Evolutionary conservation across 192 early-diverging fungal species (phyloP), one percentile per base, ranked within the genome.

Genomic region (Coemansia sp.): DNA sequence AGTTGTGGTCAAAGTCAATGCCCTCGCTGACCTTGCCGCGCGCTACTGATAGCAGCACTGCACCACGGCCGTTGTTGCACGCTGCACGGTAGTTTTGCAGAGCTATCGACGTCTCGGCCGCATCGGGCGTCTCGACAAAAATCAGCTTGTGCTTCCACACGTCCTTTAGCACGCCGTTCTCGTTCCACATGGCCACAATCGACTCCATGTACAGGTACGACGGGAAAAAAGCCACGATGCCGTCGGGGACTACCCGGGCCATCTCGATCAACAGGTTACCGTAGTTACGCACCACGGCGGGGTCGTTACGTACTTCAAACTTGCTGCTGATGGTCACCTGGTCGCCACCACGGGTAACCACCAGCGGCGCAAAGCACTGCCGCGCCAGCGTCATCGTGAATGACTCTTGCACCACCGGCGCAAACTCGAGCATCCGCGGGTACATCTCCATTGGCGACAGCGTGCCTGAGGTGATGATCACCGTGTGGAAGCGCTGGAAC

Each of bases 1-100:
- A 99, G 63, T 99, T 90, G 72, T 99, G 95, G 70, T 99, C 97
- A 62, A 99, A 99, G 85, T 99, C 97, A 59, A 99, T 97, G 31
- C 97, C 97, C 76, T 98, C 97, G 19, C 93, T 96, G 15, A 99
- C 95, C 67, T 99, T 99, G 9, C 97, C 97, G 28, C 97, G 87
- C 14, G 97, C 97, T 22, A 99, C 97, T 60, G 94, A 95, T 8
- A 99, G 68, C 25, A 99, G 71, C 32, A 99, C 90, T 0, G 97
- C 97, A 3, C 97, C 97, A 22, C 97, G 88, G 3, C 97, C 97
- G 77, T 98, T 99, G 67, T 96, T 90, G 68, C 97, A 99, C 50
- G 88, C 90, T 35, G 79, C 78, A 44, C 95, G 82, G 69, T 98
- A 99, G 66, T 95, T 99, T 32, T 95, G 91, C 45, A 99, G 62